Evolutionary conservation across 140 eudicot genomes (phyloP).

Genomic region (Stevia rebaudiana): DNA sequence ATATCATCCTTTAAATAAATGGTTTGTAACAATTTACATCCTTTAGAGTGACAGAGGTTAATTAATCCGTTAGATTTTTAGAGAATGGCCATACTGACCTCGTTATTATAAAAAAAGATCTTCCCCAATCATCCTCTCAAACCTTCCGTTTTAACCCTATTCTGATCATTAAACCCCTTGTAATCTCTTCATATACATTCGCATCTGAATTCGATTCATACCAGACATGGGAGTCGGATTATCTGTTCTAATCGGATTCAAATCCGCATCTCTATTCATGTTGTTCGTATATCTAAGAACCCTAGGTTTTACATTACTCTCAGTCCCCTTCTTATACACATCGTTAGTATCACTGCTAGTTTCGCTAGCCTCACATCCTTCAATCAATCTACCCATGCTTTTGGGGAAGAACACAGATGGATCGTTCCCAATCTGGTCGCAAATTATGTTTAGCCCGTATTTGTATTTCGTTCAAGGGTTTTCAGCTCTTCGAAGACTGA

Average conservation of each 20-base stretch:
- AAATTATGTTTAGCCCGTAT: slow-evolving; percentile 60
- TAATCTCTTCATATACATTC: not conserved
- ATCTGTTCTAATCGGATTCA: slow-evolving; percentile 51
- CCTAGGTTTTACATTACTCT: slow-evolving; percentile 36
- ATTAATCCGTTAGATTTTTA: too few species aligned
- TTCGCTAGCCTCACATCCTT: slow-evolving; percentile 65
- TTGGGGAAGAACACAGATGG: slow-evolving; percentile 76
- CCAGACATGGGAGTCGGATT: slow-evolving; percentile 57
- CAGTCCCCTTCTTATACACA: slow-evolving; percentile 66
- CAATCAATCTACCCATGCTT: slow-evolving; percentile 61
- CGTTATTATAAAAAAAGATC: too few species aligned
- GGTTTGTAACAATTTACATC: too few species aligned
- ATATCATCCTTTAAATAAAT: too few species aligned
- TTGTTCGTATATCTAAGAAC: slow-evolving; percentile 34
- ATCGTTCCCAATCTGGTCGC: slow-evolving; percentile 62
- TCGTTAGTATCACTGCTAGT: slow-evolving; percentile 53
- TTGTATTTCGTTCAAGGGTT: slow-evolving; percentile 55
- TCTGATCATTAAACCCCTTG: not conserved
- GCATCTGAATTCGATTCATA: slow-evolving; percentile 1
- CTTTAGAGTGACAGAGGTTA: too few species aligned
- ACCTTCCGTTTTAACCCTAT: too few species aligned
- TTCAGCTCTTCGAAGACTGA: slow-evolving; percentile 47
- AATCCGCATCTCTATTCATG: slow-evolving; percentile 44
- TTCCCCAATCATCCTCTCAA: too few species aligned
- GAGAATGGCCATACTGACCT: too few species aligned